Evolutionary conservation across 2,329 filamentous ascomycete genomes (phyloP), one percentile per base, ranked within the genome.

Genomic region (Trichoderma hamatum): DNA sequence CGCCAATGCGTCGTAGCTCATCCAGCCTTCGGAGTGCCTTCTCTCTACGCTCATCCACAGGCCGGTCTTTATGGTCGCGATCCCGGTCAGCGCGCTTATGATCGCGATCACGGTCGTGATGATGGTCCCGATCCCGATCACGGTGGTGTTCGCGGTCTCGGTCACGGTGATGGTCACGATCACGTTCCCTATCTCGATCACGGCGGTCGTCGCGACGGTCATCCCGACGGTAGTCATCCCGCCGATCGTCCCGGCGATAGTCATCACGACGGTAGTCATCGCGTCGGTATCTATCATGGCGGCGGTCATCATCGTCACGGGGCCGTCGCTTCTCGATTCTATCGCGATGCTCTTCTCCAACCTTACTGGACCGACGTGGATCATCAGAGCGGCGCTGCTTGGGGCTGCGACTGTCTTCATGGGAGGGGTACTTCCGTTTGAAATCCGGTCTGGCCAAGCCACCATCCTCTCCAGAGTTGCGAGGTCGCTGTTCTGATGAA

Each of bases 341-440:
- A n/a, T 81, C 78, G 26, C 77, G 76, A 21, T 81, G 76, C 9
- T 82, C 80, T 32, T 81, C 78, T 11, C 76, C 78, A 65, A 78
- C 75, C 26, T 79, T 79, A 71, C 77, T 79, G 13, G 75, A 72
- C 19, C 81, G 81, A 19, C 81, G 80, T 21, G 74, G 72, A 13
- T 84, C 82, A 21, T 84, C 82, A 4, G 75, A 68, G 21, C 82
- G 80, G 13, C 81, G 80, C 62, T 82, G 78, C 74, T 83, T 84
- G n/a, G 80, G 78, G 46, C 78, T 81, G 36, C 80, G 80, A 24
- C 75, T 78, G 56, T 82, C 81, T n/a, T 83, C 81, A 39, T 82
- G 78, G n/a, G 79, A 79, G 7, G 83, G 85, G 70, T 89, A 86
- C 76, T 90, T 90, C 62, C 88, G 84, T 79, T 90, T 90, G 63